Evolutionary conservation across 2,329 filamentous ascomycete species (phyloP).

Genomic region (Ilyonectria robusta): DNA sequence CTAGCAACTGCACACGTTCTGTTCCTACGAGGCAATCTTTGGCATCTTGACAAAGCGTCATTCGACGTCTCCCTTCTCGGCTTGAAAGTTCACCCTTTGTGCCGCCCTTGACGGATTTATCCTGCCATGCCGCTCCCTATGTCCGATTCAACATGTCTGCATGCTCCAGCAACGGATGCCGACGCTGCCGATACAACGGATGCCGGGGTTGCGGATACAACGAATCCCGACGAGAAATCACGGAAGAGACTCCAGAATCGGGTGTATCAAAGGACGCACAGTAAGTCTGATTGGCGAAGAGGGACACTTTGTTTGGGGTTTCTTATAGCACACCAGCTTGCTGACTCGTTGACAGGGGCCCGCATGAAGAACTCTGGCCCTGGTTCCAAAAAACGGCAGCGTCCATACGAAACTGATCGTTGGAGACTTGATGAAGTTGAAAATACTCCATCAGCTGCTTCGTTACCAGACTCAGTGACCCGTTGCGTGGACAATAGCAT

Average conservation of each 20-base stretch:
- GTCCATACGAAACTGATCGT: slow-evolving; percentile 21
- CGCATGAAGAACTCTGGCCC: slow-evolving; percentile 3
- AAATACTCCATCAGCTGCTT: background rate
- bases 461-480: too few relatives aligned
- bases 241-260: slow-evolving; percentile 35
- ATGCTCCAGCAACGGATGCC: background rate
- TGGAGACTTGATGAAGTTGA: slow-evolving; percentile 29
- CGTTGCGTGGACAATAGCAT: rapidly evolving
- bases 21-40: background rate
- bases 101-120: background rate
- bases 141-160: background rate
- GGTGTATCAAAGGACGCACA: slow-evolving; percentile 31
- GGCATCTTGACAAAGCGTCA: background rate
- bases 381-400: background rate
- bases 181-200: background rate
- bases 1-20: background rate
- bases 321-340: background rate
- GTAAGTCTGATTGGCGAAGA: slow-evolving; percentile 17
- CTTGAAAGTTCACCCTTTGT: background rate
- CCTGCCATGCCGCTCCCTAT: background rate
- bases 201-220: background rate
- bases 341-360: slow-evolving; percentile 3
- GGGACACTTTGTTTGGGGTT: background rate
- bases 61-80: background rate
- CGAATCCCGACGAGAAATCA: slow-evolving; percentile 17